Conservation (phyloP, 768 basidiomycete species). For the Lactarius pseudohatsudake region DNA sequence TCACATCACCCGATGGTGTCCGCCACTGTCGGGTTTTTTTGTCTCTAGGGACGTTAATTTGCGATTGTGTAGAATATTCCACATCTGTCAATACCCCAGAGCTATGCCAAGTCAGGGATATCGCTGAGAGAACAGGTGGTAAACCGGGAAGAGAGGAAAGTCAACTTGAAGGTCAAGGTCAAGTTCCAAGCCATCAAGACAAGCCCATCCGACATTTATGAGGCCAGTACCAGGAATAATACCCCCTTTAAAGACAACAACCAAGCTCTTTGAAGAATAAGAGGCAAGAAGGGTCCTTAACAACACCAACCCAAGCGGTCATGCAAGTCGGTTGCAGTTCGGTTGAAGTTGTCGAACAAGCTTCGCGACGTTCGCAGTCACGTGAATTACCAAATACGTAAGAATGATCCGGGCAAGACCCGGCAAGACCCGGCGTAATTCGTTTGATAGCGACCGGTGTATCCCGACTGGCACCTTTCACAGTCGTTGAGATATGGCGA, state of each 20-base stretch:
- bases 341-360: neutral
- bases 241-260: neutral
- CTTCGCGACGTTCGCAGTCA: neutral
- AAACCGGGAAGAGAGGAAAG: neutral
- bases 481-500: too few relatives aligned
- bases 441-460: too few relatives aligned
- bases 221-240: neutral
- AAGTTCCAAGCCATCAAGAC: neutral
- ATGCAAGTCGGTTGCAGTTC: neutral
- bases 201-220: neutral
- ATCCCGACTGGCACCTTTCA: too few relatives aligned
- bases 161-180: neutral
- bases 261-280: neutral
- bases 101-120: neutral
- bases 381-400: neutral
- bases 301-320: neutral
- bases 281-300: neutral
- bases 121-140: neutral
- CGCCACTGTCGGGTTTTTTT: neutral
- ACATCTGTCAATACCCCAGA: neutral
- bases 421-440: too few relatives aligned
- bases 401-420: too few relatives aligned
- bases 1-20: neutral
- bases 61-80: neutral
- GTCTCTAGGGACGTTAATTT: neutral